Percentiles rank a stretch among this genome's conserved stretches.
phyloP scores from a whole-genome alignment of 139 green algal genomes.

The Asterochloris erici region DNA sequence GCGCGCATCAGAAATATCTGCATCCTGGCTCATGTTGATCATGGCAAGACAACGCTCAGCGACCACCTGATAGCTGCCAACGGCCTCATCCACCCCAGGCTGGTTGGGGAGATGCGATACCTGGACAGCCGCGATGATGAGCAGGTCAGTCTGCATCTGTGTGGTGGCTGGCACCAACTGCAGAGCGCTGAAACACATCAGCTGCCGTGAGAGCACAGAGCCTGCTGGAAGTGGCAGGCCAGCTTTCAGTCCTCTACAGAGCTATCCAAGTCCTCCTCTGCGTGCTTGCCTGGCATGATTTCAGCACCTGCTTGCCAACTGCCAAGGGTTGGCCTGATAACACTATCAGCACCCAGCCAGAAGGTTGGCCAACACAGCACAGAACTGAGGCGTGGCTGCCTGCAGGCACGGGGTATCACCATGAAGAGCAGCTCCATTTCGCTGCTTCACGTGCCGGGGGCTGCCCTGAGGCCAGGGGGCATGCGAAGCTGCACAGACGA shows the following conservation, averaged over 20 bases:
- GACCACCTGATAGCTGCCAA: slow-evolving; percentile 97
- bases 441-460: slow-evolving; percentile 80
- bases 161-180: no score
- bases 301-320: no score
- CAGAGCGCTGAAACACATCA: no score
- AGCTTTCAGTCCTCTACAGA: background rate
- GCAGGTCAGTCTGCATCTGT: slow-evolving; percentile 28
- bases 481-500: slow-evolving; percentile 5
- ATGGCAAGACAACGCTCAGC: slow-evolving; percentile 97
- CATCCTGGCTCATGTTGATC: slow-evolving; percentile 98
- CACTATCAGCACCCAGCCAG: no score
- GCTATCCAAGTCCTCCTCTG: no score
- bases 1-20: slow-evolving; percentile 93
- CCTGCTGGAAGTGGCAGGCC: no score
- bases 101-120: slow-evolving; percentile 81
- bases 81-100: slow-evolving; percentile 92
- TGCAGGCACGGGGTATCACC: slow-evolving; percentile 91
- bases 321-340: no score
- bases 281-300: no score
- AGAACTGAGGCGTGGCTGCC: background rate
- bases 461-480: slow-evolving; percentile 26
- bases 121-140: slow-evolving; percentile 96
- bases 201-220: no score
- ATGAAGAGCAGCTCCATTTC: slow-evolving; percentile 97
- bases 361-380: no score